phyloP scores from a whole-genome alignment of 2,329 filamentous ascomycete genomes.

The Pseudogymnoascus sp. region DNA sequence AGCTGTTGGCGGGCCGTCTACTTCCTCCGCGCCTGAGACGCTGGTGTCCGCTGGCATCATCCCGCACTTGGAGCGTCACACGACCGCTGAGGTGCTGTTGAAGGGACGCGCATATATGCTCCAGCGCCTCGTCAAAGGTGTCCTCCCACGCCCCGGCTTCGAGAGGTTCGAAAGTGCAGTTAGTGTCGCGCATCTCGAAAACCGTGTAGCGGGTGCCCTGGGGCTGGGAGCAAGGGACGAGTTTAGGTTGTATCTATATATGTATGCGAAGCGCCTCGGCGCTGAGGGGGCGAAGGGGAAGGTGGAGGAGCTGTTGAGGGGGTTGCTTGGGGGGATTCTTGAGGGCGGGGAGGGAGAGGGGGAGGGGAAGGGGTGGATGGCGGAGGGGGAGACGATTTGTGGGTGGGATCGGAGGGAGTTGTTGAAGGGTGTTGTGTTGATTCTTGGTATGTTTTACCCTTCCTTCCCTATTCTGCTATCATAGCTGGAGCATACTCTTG shows the following conservation, averaged over 20 bases:
- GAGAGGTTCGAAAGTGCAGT: constrained; percentile 86
- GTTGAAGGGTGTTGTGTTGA: constrained; percentile 82
- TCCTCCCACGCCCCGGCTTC: constrained; percentile 82
- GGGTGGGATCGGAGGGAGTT: constrained; percentile 86
- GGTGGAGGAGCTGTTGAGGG: constrained; percentile 84
- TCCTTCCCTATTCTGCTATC: not conserved
- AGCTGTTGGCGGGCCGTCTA: constrained; percentile 41
- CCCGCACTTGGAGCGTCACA: constrained; percentile 86
- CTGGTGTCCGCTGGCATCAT: constrained; percentile 85
- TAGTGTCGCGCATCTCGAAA: constrained; percentile 90
- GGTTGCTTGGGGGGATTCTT: constrained; percentile 64
- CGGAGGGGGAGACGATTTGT: constrained; percentile 64
- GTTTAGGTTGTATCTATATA: constrained; percentile 88
- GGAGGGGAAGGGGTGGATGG: constrained; percentile 51
- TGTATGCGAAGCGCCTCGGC: constrained; percentile 94
- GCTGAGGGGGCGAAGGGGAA: constrained; percentile 81
- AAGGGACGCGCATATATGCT: constrained; percentile 87
- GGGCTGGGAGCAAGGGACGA: constrained; percentile 81
- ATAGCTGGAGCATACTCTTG: constrained; percentile 13
- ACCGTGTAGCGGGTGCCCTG: constrained; percentile 80
- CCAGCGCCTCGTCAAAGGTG: constrained; percentile 80
- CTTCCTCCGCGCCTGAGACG: constrained; percentile 32
- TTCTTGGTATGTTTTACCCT: constrained; percentile 61
- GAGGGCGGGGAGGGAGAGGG: constrained; percentile 35
- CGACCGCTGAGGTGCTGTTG: constrained; percentile 83